Percentiles rank a stretch among this genome's conserved stretches.
phyloP scores from a whole-genome alignment of 495 filamentous ascomycete species.

The Neurospora sp. region DNA sequence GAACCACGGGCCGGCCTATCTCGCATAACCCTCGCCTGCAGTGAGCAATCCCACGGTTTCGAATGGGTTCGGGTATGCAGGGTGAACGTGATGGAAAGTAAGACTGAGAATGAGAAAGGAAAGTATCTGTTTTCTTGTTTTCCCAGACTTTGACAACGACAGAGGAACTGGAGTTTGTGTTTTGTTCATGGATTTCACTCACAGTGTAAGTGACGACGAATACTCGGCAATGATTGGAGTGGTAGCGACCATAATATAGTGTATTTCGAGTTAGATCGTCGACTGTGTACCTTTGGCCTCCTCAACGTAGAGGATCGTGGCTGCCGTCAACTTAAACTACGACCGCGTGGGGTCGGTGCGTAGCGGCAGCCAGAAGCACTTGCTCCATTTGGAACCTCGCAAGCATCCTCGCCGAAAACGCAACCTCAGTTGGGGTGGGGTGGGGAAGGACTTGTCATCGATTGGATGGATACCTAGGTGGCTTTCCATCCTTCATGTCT shows the following conservation, averaged over 20 bases:
- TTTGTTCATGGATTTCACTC: background rate
- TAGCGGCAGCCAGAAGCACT: background rate
- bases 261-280: background rate
- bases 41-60: background rate
- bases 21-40: background rate
- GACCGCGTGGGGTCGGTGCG: background rate
- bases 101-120: background rate
- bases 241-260: background rate
- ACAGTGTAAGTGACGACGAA: background rate
- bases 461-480: background rate
- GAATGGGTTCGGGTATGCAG: background rate
- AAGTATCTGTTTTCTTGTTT: background rate
- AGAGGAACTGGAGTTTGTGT: background rate
- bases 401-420: slow-evolving; percentile 7
- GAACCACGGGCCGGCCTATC: background rate
- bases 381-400: slow-evolving; percentile 12
- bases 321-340: slow-evolving; percentile 17
- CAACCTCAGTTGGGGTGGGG: background rate
- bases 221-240: background rate
- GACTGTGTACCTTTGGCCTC: background rate
- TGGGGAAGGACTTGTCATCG: background rate
- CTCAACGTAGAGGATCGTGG: background rate
- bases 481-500: background rate
- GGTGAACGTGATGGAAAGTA: background rate
- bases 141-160: background rate